Evolutionary conservation across 1,284 basidiomycete species (phyloP).

Genomic region (Tilletia caries): DNA sequence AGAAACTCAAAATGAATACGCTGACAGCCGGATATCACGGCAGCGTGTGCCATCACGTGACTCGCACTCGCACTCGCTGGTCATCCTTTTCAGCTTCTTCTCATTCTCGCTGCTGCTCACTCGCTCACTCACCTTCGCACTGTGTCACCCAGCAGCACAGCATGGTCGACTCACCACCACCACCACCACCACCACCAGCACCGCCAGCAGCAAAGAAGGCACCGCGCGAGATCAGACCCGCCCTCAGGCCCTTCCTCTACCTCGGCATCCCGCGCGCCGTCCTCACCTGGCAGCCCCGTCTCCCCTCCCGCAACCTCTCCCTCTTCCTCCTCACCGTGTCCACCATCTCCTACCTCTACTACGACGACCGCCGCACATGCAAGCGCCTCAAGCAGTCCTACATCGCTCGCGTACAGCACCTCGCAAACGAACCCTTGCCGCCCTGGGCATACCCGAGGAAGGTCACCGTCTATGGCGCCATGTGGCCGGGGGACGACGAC

Average conservation of each 20-base stretch:
- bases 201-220: constrained; percentile 1
- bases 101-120: no score
- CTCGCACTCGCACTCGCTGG: neutral
- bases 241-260: constrained; percentile 55
- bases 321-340: constrained; percentile 79
- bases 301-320: constrained; percentile 88
- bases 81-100: no score
- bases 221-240: constrained; percentile 34
- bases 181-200: constrained; percentile 13
- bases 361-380: constrained; percentile 79
- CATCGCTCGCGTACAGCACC: constrained; percentile 71
- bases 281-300: constrained; percentile 57
- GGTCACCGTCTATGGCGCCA: constrained; percentile 79
- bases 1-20: no score
- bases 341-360: constrained; percentile 69
- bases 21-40: no score
- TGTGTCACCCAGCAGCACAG: neutral
- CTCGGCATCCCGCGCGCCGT: constrained; percentile 57
- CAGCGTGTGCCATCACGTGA: no score
- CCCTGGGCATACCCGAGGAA: constrained; percentile 72
- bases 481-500: constrained; percentile 93
- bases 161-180: constrained; percentile 9
- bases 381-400: constrained; percentile 73
- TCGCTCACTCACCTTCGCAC: neutral
- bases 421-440: constrained; percentile 67